Evolutionary conservation across 148 eudicot genomes (phyloP).

Genomic region (Persicaria tinctoria): DNA sequence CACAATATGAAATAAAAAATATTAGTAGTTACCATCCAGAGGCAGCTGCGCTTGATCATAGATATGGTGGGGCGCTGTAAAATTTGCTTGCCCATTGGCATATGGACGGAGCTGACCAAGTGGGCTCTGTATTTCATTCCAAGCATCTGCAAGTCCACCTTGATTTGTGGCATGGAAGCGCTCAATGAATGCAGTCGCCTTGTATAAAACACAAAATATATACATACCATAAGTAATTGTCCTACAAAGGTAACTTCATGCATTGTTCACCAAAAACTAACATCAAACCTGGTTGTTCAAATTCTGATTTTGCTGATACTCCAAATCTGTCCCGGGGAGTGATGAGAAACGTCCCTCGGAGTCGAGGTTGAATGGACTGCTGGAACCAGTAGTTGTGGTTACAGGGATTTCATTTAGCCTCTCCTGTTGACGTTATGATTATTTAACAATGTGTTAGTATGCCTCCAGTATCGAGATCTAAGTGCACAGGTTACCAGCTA

Average conservation of each 20-base stretch:
- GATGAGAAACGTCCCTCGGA: slow-evolving; percentile 39
- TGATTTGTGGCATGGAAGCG: slow-evolving; percentile 56
- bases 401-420: slow-evolving; percentile 83
- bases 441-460: not conserved
- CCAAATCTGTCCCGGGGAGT: slow-evolving; percentile 84
- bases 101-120: slow-evolving; percentile 24
- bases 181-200: slow-evolving; percentile 69
- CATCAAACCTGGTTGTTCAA: slow-evolving; percentile 49
- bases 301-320: slow-evolving; percentile 39
- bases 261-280: slow-evolving; percentile 6
- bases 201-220: slow-evolving; percentile 14
- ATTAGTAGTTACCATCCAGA: slow-evolving; percentile 50
- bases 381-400: slow-evolving; percentile 37
- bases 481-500: not conserved
- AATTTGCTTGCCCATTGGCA: slow-evolving; percentile 22
- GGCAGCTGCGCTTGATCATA: slow-evolving; percentile 34
- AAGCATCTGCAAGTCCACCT: slow-evolving; percentile 54
- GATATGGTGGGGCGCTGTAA: slow-evolving; percentile 34
- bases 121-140: slow-evolving; percentile 75
- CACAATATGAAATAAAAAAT: not conserved
- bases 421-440: slow-evolving; percentile 35
- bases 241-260: slow-evolving; percentile 5
- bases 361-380: slow-evolving; percentile 34
- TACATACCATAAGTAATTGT: slow-evolving; percentile 12
- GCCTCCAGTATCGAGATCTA: not conserved